Base-by-base conservation (phyloP, 73 alveolate species). In the Symbiodinium pilosum region DNA sequence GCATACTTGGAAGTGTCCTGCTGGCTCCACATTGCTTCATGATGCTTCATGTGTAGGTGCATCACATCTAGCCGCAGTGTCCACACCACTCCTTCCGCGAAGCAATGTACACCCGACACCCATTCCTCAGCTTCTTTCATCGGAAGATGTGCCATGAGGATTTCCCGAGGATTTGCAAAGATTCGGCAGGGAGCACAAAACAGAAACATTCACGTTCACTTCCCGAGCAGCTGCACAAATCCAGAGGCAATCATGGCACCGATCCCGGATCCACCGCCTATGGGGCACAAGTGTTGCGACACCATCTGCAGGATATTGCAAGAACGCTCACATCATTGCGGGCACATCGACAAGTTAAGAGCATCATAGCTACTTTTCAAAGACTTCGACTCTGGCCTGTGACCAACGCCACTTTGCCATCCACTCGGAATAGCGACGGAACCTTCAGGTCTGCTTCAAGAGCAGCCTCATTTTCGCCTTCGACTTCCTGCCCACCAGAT, bases 161-260 rank as follows among this genome's bases (percentile, higher is more conserved):
- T n/a, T n/a, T n/a, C n/a, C n/a, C n/a, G n/a, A n/a, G n/a, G n/a
- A n/a, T n/a, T n/a, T n/a, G n/a, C n/a, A n/a, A n/a, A n/a, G n/a
- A n/a, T n/a, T n/a, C n/a, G n/a, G n/a, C n/a, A n/a, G n/a, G n/a
- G n/a, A n/a, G n/a, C n/a, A n/a, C n/a, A n/a, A n/a, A n/a, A n/a
- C n/a, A n/a, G n/a, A n/a, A n/a, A n/a, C n/a, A n/a, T n/a, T n/a
- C n/a, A n/a, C n/a, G n/a, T n/a, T n/a, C n/a, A n/a, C n/a, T n/a
- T n/a, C 39, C 81, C 81, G 81, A 64, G 81, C 81, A n/a, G 81
- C 81, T 91, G 97, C 75, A 91, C 97, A 6, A 91, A 91, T 30
- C 97, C 97, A 68, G 97, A 68, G 7, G 97, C 97, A 43, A 91
- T 91, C 97, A 91, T 91, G 88, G 97, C 97, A 42, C 97, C 97